These are phyloP conservation scores for Massospora cicadina DNA, from an alignment of 371 early-diverging fungal genomes.

Conservation along the genomic window DNA sequence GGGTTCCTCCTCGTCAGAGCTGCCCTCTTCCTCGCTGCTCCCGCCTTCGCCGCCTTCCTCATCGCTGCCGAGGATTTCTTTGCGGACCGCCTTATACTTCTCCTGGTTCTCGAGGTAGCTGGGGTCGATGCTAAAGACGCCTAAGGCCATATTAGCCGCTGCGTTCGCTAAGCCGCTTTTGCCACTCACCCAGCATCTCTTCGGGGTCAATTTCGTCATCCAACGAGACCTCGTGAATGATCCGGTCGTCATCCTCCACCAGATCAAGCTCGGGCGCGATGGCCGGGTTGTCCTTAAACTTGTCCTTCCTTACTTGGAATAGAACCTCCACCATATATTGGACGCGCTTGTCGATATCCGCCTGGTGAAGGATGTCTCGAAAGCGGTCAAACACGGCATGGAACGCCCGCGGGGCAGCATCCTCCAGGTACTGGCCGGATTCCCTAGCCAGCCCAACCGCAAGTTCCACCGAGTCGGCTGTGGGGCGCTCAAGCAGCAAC, in stretches of 20 bases:
- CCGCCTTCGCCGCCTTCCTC: conserved; percentile 28
- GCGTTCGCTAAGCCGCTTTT: neutral
- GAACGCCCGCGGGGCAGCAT: conserved; percentile 55
- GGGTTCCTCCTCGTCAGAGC: conserved; percentile 30
- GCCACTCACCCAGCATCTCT: no score
- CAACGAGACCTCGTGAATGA: conserved; percentile 72
- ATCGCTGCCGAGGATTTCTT: conserved; percentile 59
- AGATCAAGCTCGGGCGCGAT: conserved; percentile 71
- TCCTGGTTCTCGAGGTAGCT: conserved; percentile 68
- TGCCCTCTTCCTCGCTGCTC: conserved; percentile 21
- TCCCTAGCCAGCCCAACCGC: conserved; percentile 93
- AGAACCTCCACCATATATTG: conserved; percentile 96
- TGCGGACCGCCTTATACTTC: conserved; percentile 58
- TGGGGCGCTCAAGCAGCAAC: conserved; percentile 75
- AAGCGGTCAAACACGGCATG: conserved; percentile 89
- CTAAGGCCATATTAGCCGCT: conserved; percentile 11
- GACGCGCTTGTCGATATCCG: conserved; percentile 78
- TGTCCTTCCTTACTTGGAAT: conserved; percentile 87
- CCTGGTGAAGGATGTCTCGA: conserved; percentile 82
- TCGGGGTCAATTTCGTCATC: conserved; percentile 72
- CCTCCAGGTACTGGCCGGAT: conserved; percentile 67
- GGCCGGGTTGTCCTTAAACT: conserved; percentile 70
- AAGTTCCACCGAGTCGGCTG: conserved; percentile 92
- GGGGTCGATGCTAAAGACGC: conserved; percentile 66
- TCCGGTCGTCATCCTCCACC: conserved; percentile 91